phyloP scores from a whole-genome alignment of 1,284 basidiomycete genomes.

The Exsudoporus floridanus region DNA sequence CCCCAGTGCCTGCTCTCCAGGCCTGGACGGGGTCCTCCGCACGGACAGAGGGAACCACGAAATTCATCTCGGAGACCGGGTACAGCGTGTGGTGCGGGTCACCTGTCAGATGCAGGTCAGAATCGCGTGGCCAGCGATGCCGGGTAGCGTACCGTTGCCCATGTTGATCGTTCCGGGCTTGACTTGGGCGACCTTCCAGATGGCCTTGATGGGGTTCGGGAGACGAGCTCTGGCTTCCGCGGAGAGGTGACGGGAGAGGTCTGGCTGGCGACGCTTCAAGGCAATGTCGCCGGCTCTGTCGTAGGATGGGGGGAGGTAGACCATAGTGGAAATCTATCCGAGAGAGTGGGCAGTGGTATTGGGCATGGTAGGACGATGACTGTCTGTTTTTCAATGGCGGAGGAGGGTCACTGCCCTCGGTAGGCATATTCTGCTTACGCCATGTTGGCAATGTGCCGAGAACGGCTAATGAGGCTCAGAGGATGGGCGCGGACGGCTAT shows the following conservation, averaged over 20 bases:
- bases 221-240: slow-evolving; percentile 33
- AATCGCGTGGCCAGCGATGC: neutral
- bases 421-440: slow-evolving; percentile 7
- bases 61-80: slow-evolving; percentile 32
- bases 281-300: slow-evolving; percentile 14
- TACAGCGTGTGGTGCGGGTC: slow-evolving; percentile 33
- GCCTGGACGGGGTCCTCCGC: slow-evolving; percentile 31
- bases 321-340: slow-evolving; percentile 19
- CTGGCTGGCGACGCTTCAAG: slow-evolving; percentile 30
- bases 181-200: slow-evolving; percentile 35
- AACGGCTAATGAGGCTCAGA: neutral
- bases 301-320: slow-evolving; percentile 22
- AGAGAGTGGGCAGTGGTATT: neutral
- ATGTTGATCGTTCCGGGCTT: slow-evolving; percentile 38
- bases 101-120: slow-evolving; percentile 18
- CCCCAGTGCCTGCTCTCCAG: slow-evolving; percentile 27
- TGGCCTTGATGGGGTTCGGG: slow-evolving; percentile 35
- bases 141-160: slow-evolving; percentile 28
- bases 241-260: slow-evolving; percentile 32
- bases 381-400: slow-evolving; percentile 19
- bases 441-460: neutral
- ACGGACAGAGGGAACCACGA: slow-evolving; percentile 31
- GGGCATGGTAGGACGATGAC: neutral
- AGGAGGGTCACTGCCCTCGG: slow-evolving; percentile 1
- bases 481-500: neutral